Evolutionary conservation across 306 rosid genomes (phyloP).

Genomic region (Geum urbanum): DNA sequence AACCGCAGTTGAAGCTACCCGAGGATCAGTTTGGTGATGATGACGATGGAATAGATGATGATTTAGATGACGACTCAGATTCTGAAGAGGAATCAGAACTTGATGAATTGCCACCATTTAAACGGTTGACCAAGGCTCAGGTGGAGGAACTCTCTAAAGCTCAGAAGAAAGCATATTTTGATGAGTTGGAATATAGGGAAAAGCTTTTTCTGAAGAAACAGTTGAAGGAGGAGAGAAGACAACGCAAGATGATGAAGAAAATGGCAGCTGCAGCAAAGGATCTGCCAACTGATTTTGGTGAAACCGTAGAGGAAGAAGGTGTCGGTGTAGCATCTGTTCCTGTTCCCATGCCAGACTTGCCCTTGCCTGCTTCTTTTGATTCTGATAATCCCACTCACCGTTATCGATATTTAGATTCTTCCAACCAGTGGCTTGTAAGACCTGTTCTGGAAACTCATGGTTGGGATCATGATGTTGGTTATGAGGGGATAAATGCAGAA

Average conservation of each 20-base stretch:
- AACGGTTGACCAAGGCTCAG: constrained; percentile 71
- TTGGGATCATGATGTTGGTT: constrained; percentile 99
- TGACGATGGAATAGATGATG: constrained; percentile 67
- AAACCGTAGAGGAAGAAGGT: constrained; percentile 73
- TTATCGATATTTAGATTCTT: constrained; percentile 86
- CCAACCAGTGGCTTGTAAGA: constrained; percentile 94
- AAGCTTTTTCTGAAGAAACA: constrained; percentile 90
- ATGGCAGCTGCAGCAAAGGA: constrained; percentile 72
- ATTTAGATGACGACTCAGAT: constrained; percentile 78
- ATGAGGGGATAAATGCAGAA: constrained; percentile 91
- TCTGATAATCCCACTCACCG: constrained; percentile 93
- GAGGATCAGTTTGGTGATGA: constrained; percentile 85
- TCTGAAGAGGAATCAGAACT: constrained; percentile 78
- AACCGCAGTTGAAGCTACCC: constrained; percentile 79
- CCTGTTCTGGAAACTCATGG: constrained; percentile 96
- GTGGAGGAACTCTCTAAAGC: constrained; percentile 62
- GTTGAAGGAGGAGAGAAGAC: constrained; percentile 76
- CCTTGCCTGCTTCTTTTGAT: constrained; percentile 89
- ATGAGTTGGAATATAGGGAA: constrained; percentile 88
- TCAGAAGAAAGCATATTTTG: constrained; percentile 79
- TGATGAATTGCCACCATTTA: constrained; percentile 85
- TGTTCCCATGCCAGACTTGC: constrained; percentile 86
- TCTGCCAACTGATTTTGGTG: constrained; percentile 50
- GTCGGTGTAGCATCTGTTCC: constrained; percentile 78
- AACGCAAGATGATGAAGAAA: constrained; percentile 74